phyloP scores from a whole-genome alignment of 2,329 filamentous ascomycete species.

The Cladophialophora carrionii region DNA sequence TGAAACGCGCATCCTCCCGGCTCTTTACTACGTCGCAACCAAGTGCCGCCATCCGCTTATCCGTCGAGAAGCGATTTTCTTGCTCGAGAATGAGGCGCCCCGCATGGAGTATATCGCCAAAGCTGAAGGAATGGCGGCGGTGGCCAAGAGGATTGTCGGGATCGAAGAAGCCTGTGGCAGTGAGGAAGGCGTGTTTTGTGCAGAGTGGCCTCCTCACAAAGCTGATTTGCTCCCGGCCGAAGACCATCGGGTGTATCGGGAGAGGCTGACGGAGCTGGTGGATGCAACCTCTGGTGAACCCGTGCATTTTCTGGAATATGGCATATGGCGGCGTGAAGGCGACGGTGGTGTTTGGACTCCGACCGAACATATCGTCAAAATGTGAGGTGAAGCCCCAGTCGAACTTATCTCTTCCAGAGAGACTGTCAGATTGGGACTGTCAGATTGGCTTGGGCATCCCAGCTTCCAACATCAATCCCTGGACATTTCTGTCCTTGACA shows the following conservation, averaged over 20 bases:
- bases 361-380: slow-evolving; percentile 1
- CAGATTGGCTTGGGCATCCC: neutral
- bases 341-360: neutral
- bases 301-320: slow-evolving; percentile 10
- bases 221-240: slow-evolving; percentile 9
- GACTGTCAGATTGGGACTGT: neutral
- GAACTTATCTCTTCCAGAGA: neutral
- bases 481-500: slow-evolving; percentile 3
- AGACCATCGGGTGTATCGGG: slow-evolving; percentile 14
- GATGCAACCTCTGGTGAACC: neutral
- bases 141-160: slow-evolving; percentile 22
- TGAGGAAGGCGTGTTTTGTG: slow-evolving; percentile 13
- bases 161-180: slow-evolving; percentile 26
- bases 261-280: neutral
- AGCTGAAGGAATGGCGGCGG: slow-evolving; percentile 18
- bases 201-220: neutral
- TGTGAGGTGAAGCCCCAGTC: neutral
- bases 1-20: slow-evolving; percentile 30
- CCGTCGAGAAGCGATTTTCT: slow-evolving; percentile 23
- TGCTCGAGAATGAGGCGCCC: slow-evolving; percentile 14
- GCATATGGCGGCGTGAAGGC: slow-evolving; percentile 14
- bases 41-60: slow-evolving; percentile 29
- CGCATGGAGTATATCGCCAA: slow-evolving; percentile 24
- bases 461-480: neutral
- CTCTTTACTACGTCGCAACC: slow-evolving; percentile 18